A percentile compares a stretch with the other conserved stretches of the same genome.
Conservation (phyloP, 2,329 filamentous ascomycete genomes). For the Aspergillus sp. region DNA sequence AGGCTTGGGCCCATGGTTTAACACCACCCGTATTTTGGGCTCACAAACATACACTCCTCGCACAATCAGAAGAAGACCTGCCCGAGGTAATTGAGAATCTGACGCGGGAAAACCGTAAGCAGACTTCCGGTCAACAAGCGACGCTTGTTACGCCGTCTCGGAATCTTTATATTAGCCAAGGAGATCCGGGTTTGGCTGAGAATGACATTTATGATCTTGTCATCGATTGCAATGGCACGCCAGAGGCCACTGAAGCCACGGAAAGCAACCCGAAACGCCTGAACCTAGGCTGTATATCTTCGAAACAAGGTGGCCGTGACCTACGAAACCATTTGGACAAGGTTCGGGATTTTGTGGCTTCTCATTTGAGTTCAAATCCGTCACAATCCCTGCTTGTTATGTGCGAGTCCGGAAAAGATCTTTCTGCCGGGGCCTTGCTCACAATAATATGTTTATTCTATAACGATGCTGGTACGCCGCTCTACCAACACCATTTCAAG, state of each 20-base stretch:
- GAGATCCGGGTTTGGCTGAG: conserved; percentile 30
- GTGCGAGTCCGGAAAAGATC: conserved; percentile 76
- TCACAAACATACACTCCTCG: conserved; percentile 61
- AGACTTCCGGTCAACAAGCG: conserved; percentile 21
- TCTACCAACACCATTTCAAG: not conserved
- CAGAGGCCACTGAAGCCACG: conserved; percentile 36
- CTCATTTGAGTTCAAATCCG: conserved; percentile 30
- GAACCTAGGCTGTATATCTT: conserved; percentile 65
- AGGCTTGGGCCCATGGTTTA: conserved; percentile 84
- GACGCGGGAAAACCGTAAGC: conserved; percentile 29
- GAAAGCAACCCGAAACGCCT: conserved; percentile 41
- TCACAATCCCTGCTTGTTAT: conserved; percentile 55
- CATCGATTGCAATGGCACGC: conserved; percentile 39
- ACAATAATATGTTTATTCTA: conserved; percentile 74
- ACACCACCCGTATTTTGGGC: conserved; percentile 79
- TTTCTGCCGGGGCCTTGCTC: conserved; percentile 75
- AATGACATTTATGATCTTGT: conserved; percentile 47
- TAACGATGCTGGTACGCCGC: conserved; percentile 58
- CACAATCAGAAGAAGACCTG: conserved; percentile 65
- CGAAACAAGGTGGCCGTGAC: conserved; percentile 79
- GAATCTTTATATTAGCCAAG: conserved; percentile 34
- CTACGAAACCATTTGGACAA: conserved; percentile 69
- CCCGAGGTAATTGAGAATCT: conserved; percentile 51
- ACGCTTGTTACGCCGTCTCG: conserved; percentile 39
- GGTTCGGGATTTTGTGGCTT: conserved; percentile 58